These are phyloP conservation scores for Mucor plumbeus DNA, from an alignment of 371 early-diverging fungal species.

Conservation along the genomic window DNA sequence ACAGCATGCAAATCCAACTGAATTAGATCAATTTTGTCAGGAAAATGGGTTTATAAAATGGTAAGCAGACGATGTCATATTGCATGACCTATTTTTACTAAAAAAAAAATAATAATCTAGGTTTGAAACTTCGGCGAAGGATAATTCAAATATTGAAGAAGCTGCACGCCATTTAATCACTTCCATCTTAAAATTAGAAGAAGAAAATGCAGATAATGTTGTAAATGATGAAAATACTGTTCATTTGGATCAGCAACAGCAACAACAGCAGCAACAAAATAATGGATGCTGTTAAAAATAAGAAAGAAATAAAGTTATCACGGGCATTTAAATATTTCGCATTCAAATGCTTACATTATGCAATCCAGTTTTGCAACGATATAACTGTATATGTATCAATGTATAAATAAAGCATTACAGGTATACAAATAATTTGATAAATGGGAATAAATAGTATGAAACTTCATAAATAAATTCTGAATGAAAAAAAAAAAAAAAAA, in stretches of 20 bases:
- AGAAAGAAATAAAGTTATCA: neutral
- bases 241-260: slow-evolving; percentile 13
- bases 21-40: slow-evolving; percentile 60
- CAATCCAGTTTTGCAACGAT: neutral
- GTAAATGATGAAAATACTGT: slow-evolving; percentile 26
- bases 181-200: slow-evolving; percentile 44
- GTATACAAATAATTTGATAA: no score
- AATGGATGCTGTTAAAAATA: slow-evolving; percentile 45
- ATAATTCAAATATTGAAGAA: slow-evolving; percentile 70
- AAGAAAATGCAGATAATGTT: slow-evolving; percentile 41
- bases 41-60: slow-evolving; percentile 65
- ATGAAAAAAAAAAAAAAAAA: no score
- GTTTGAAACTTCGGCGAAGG: slow-evolving; percentile 73
- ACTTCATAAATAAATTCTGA: no score
- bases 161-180: slow-evolving; percentile 60
- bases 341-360: neutral
- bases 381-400: neutral
- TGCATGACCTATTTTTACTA: slow-evolving; percentile 5
- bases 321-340: neutral
- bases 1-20: slow-evolving; percentile 47
- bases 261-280: slow-evolving; percentile 19
- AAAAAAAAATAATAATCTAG: slow-evolving; percentile 26
- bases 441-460: no score
- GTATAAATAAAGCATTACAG: neutral
- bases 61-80: slow-evolving; percentile 32